Percentiles rank a stretch among this genome's conserved stretches.
Evolutionary conservation across 2,329 filamentous ascomycete species (phyloP).

Genomic region (Chaetomium globosum): DNA sequence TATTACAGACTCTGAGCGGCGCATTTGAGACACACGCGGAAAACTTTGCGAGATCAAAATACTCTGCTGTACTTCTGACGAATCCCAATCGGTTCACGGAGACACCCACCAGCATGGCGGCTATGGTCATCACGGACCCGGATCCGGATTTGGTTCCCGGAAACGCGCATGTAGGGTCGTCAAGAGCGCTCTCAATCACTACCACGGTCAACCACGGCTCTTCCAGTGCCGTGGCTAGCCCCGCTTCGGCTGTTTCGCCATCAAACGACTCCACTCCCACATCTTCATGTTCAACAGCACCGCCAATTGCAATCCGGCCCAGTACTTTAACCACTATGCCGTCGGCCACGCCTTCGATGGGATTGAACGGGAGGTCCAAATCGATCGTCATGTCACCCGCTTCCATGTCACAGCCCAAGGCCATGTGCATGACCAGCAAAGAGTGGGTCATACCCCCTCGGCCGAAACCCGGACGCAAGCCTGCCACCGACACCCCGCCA

Average conservation of each 20-base stretch:
- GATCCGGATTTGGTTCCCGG: not conserved
- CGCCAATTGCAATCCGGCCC: conserved; percentile 38
- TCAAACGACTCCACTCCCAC: conserved; percentile 33
- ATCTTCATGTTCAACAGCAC: conserved; percentile 29
- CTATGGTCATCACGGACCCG: conserved; percentile 6
- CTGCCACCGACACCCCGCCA: conserved; percentile 86
- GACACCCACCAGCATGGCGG: conserved; percentile 24
- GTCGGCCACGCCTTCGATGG: conserved; percentile 22
- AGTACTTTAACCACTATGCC: conserved; percentile 29
- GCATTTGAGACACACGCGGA: not conserved
- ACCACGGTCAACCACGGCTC: conserved; percentile 25
- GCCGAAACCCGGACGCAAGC: conserved; percentile 89
- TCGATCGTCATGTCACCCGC: conserved; percentile 51
- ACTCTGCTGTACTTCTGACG: conserved; percentile 18
- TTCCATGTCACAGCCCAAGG: conserved; percentile 44
- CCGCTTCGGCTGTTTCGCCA: conserved; percentile 35
- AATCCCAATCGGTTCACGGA: conserved; percentile 17
- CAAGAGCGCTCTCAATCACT: conserved; percentile 26
- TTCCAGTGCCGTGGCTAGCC: conserved; percentile 32
- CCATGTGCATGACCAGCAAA: conserved; percentile 68
- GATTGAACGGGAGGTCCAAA: conserved; percentile 51
- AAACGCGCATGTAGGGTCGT: conserved; percentile 8
- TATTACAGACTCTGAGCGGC: not conserved
- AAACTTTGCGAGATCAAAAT: conserved; percentile 27
- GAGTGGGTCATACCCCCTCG: conserved; percentile 85